Evolutionary conservation across 768 basidiomycete genomes (phyloP).

Genomic region (Hebeloma cylindrosporum): DNA sequence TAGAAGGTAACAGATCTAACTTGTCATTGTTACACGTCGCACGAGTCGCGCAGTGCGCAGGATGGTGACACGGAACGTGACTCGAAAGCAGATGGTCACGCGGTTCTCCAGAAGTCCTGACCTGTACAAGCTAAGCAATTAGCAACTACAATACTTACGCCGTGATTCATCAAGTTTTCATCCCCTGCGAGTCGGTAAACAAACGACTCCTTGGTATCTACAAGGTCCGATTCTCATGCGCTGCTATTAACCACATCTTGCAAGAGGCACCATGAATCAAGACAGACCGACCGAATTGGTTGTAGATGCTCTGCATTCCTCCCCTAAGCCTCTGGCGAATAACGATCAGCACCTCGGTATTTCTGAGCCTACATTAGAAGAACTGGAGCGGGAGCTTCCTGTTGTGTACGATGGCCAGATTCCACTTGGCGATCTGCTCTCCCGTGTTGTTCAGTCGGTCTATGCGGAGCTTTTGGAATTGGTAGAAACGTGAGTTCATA

Average conservation of each 20-base stretch:
- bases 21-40: too few relatives aligned
- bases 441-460: constrained; percentile 73
- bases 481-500: constrained; percentile 73
- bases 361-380: constrained; percentile 43
- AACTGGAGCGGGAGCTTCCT: constrained; percentile 75
- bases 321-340: constrained; percentile 21
- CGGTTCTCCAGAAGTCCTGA: too few relatives aligned
- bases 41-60: too few relatives aligned
- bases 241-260: neutral
- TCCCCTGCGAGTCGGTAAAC: too few relatives aligned
- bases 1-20: too few relatives aligned
- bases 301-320: constrained; percentile 13
- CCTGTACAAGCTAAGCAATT: too few relatives aligned
- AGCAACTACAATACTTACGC: too few relatives aligned
- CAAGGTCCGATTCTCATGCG: too few relatives aligned
- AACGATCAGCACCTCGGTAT: constrained; percentile 26
- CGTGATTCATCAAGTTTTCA: too few relatives aligned
- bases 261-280: neutral
- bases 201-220: too few relatives aligned
- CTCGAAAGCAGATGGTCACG: too few relatives aligned
- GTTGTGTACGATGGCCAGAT: constrained; percentile 73
- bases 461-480: constrained; percentile 82
- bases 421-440: constrained; percentile 69
- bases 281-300: constrained; percentile 8
- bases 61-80: too few relatives aligned